Evolutionary conservation across 2,329 filamentous ascomycete species (phyloP).

Genomic region (Alternaria brassicicola): DNA sequence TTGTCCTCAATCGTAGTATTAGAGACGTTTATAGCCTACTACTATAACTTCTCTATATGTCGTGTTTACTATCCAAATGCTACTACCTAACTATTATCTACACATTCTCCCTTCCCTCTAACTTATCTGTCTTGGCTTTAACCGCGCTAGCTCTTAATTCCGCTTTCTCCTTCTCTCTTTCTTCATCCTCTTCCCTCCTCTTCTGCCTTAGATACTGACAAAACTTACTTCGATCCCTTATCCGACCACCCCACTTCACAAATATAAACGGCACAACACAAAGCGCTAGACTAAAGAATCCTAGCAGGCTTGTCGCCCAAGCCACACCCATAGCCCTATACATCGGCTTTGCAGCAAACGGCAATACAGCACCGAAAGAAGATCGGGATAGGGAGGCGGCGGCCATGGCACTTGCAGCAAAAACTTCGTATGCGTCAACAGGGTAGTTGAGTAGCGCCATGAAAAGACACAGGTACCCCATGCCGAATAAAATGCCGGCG

Average conservation of each 20-base stretch:
- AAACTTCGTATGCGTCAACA: constrained; percentile 71
- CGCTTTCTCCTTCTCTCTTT: constrained; percentile 25
- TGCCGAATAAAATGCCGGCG: constrained; percentile 52
- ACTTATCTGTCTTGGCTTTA: constrained; percentile 1
- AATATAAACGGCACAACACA: constrained; percentile 65
- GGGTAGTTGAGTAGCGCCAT: constrained; percentile 66
- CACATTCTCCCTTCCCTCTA: constrained; percentile 21
- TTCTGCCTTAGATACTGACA: constrained; percentile 62
- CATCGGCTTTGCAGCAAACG: constrained; percentile 60
- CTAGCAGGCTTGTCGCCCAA: constrained; percentile 65
- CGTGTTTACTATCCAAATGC: background rate
- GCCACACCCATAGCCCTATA: constrained; percentile 71
- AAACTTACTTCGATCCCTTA: constrained; percentile 65
- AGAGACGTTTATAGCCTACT: background rate
- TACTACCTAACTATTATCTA: background rate
- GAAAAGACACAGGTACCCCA: constrained; percentile 58
- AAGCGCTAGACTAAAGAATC: constrained; percentile 56
- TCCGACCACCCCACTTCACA: constrained; percentile 59
- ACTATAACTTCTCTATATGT: background rate
- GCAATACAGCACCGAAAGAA: constrained; percentile 70
- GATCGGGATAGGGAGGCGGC: constrained; percentile 83
- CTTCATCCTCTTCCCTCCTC: constrained; percentile 41
- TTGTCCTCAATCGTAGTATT: too few species aligned
- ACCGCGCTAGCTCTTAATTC: background rate
- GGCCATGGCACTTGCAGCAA: constrained; percentile 78